These are phyloP conservation scores for Ottelia alismoides DNA, from an alignment of 106 monocot species.

Conservation along the genomic window DNA sequence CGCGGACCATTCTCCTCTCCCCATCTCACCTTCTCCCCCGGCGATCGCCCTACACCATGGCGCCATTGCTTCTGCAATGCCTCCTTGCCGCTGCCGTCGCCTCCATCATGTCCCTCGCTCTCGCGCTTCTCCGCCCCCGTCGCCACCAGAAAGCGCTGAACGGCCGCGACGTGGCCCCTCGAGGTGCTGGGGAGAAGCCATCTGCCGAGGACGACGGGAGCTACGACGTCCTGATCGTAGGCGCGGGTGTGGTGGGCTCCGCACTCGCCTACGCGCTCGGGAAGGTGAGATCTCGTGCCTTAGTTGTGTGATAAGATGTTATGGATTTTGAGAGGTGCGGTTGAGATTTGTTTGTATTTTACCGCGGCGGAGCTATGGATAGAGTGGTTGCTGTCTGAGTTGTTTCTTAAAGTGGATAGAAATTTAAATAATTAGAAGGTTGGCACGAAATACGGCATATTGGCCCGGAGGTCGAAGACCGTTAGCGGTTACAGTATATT, in stretches of 20 bases:
- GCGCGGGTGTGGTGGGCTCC: conserved; percentile 82
- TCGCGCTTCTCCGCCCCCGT: conserved; percentile 3
- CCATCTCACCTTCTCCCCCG: too few relatives aligned
- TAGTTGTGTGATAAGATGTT: too few relatives aligned
- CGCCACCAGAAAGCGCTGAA: background rate
- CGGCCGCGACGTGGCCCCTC: background rate
- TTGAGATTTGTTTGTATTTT: too few relatives aligned
- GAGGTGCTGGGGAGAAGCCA: background rate
- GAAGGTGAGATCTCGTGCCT: conserved; percentile 25
- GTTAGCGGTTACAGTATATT: too few relatives aligned
- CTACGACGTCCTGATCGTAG: conserved; percentile 59
- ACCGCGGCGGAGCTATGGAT: too few relatives aligned
- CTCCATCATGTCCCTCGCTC: conserved; percentile 13
- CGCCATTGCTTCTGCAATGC: conserved; percentile 5
- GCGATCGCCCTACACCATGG: too few relatives aligned
- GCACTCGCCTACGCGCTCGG: conserved; percentile 81
- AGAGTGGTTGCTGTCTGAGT: too few relatives aligned
- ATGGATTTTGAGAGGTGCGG: too few relatives aligned
- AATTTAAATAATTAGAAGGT: background rate
- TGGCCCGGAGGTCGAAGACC: too few relatives aligned
- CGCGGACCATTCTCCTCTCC: too few relatives aligned
- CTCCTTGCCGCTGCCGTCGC: conserved; percentile 23
- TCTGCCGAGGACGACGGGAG: background rate
- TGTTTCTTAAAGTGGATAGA: background rate
- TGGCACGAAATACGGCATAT: too few relatives aligned